Evolutionary conservation across 2,329 filamentous ascomycete genomes (phyloP).

Genomic region (Huntiella abstrusa): DNA sequence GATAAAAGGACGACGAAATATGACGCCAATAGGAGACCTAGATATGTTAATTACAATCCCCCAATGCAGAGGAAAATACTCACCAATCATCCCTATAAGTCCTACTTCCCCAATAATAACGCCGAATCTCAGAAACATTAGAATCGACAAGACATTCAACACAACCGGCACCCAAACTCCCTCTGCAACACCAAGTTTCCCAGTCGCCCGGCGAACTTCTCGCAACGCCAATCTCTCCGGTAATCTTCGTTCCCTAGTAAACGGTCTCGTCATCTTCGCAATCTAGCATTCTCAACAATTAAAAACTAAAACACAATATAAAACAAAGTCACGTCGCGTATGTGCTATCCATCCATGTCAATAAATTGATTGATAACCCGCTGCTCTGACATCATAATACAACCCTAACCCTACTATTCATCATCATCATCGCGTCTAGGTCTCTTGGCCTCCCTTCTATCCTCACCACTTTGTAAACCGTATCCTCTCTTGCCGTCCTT

Average conservation of each 20-base stretch:
- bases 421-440: conserved; percentile 60
- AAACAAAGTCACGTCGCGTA: background rate
- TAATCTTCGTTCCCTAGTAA: background rate
- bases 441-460: conserved; percentile 42
- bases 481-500: conserved; percentile 53
- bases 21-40: conserved; percentile 54
- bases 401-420: conserved; percentile 16
- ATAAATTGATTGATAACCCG: no score
- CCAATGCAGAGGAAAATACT: conserved; percentile 14
- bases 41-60: background rate
- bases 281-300: background rate
- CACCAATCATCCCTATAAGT: conserved; percentile 61
- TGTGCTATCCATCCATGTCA: background rate
- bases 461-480: conserved; percentile 49
- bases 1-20: conserved; percentile 72
- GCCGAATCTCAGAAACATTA: conserved; percentile 83
- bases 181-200: conserved; percentile 58
- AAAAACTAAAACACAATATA: background rate
- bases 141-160: conserved; percentile 71
- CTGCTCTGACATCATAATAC: no score
- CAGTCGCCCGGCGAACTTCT: conserved; percentile 11
- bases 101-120: conserved; percentile 68
- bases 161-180: conserved; percentile 80
- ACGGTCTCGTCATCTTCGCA: background rate
- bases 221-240: background rate